Percentiles rank a stretch among this genome's conserved stretches.
phyloP scores from a whole-genome alignment of 2,329 filamentous ascomycete species.

The Nothophaeocryptopus gaeumannii region DNA sequence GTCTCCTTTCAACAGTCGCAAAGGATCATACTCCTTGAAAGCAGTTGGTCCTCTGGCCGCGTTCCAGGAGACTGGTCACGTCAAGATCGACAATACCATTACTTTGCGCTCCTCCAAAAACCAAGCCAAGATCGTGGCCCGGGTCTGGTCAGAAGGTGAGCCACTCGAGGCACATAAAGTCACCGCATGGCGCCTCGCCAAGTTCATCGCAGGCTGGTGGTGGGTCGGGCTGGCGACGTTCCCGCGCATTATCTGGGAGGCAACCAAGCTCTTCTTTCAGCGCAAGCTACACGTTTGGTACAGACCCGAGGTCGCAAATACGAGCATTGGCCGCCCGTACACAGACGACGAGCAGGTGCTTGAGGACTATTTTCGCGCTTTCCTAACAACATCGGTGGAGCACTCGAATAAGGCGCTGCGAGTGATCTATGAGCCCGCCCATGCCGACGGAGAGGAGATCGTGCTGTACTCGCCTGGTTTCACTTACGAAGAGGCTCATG shows the following conservation, averaged over 20 bases:
- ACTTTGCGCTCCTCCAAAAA: constrained; percentile 59
- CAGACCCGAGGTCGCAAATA: constrained; percentile 59
- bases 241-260: constrained; percentile 63
- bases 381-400: constrained; percentile 49
- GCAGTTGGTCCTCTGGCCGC: constrained; percentile 45
- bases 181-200: constrained; percentile 30
- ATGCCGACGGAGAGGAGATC: constrained; percentile 26
- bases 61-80: constrained; percentile 25
- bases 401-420: constrained; percentile 44
- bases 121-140: constrained; percentile 60
- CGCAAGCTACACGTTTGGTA: constrained; percentile 62
- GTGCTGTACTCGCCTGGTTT: constrained; percentile 34
- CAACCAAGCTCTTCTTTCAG: constrained; percentile 55
- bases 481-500: constrained; percentile 38
- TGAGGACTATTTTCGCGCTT: constrained; percentile 40
- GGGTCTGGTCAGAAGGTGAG: constrained; percentile 54
- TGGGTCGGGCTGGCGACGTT: constrained; percentile 67
- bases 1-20: constrained; percentile 66
- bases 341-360: constrained; percentile 49
- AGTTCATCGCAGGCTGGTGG: constrained; percentile 52
- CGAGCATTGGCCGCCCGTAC: constrained; percentile 55
- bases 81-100: constrained; percentile 58
- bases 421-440: constrained; percentile 56
- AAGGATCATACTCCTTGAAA: constrained; percentile 48
- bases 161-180: constrained; percentile 53